Conservation (phyloP, 208 protist genomes). For the Wallacemonas sp. region DNA sequence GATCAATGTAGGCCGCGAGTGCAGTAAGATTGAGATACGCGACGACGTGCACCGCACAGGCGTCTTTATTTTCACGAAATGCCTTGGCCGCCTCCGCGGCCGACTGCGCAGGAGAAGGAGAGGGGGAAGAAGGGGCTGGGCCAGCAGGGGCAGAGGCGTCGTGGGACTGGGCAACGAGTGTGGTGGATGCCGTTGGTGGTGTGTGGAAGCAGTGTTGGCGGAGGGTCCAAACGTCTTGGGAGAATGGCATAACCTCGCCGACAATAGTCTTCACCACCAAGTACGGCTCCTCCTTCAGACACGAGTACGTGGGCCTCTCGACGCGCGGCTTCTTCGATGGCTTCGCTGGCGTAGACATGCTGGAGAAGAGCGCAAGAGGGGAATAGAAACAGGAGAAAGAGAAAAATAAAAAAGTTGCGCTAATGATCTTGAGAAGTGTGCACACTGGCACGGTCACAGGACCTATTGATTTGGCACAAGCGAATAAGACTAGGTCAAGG, state of each 20-base stretch:
- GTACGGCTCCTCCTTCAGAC: conserved; percentile 10
- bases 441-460: too few species aligned
- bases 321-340: background rate
- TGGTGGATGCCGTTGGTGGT: background rate
- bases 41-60: conserved; percentile 42
- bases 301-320: background rate
- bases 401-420: too few species aligned
- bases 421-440: too few species aligned
- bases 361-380: too few species aligned
- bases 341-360: background rate
- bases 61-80: conserved; percentile 34
- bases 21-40: conserved; percentile 42
- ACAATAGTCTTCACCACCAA: conserved; percentile 27
- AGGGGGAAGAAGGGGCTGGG: conserved; percentile 21
- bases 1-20: conserved; percentile 24
- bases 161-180: background rate
- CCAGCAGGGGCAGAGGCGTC: too few species aligned
- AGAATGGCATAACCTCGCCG: conserved; percentile 29
- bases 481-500: too few species aligned
- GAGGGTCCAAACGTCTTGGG: background rate
- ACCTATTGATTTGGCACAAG: too few species aligned
- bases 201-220: conserved; percentile 3
- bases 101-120: conserved; percentile 22
- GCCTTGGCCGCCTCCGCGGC: conserved; percentile 29
- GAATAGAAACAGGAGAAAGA: too few species aligned